These are phyloP conservation scores for Parachlorella kessleri DNA, from an alignment of 139 green algal genomes.

Conservation along the genomic window DNA sequence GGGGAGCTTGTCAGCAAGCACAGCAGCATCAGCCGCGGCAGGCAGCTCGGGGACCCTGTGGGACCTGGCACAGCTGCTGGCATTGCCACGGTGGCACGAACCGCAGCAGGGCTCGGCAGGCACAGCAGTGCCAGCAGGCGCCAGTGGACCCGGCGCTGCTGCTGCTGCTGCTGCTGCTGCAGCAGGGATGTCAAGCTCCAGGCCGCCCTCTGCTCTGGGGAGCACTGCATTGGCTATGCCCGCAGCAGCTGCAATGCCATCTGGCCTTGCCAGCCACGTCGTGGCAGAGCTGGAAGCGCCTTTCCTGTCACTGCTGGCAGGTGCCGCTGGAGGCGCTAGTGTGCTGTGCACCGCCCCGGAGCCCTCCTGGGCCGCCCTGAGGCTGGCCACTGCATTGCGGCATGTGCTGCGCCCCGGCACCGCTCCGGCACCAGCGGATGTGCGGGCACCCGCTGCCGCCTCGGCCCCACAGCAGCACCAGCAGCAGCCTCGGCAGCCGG, in stretches of 20 bases:
- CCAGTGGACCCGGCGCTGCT: not conserved
- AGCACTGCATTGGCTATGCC: too few species aligned
- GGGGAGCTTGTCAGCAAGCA: too few species aligned
- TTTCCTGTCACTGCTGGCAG: not conserved
- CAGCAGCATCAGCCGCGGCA: not conserved
- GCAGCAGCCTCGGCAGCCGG: not conserved
- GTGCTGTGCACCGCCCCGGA: not conserved
- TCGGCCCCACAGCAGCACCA: not conserved
- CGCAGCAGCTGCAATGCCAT: too few species aligned
- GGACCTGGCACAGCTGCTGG: constrained; percentile 5
- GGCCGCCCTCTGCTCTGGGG: too few species aligned
- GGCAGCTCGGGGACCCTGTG: not conserved
- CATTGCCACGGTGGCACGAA: not conserved
- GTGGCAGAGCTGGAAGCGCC: constrained; percentile 2
- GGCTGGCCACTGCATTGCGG: constrained; percentile 19
- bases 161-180: not conserved
- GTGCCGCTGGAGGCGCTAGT: not conserved
- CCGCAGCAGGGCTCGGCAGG: not conserved
- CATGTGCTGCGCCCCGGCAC: constrained; percentile 3
- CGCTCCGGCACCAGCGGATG: not conserved
- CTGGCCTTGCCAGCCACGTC: too few species aligned
- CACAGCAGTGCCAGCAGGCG: not conserved
- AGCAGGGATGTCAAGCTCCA: too few species aligned
- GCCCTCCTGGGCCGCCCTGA: not conserved
- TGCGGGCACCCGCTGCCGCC: not conserved